Base-by-base conservation (phyloP, 2,329 filamentous ascomycete species). In the Samsoniella hepiali region DNA sequence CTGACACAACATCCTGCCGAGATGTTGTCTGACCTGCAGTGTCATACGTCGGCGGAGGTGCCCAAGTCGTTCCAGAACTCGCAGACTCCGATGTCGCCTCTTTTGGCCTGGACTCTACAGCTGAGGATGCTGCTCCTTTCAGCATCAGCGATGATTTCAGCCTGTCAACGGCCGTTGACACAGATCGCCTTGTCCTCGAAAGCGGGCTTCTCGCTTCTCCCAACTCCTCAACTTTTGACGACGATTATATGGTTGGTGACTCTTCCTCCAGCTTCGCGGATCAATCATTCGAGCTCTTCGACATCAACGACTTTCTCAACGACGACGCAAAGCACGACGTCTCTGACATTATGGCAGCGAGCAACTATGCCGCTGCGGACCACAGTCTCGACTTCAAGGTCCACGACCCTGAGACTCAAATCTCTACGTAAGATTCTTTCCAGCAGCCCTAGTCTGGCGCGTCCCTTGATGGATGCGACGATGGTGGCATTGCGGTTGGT, bases 21-120 rank as follows among this genome's bases (percentile, higher is more conserved):
- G 93, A 89, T 97, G 94, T 97, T 98, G 95, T 98, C 63, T 17
- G 95, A 97, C 95, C 95, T 96, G 95, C 95, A 90, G 95, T 99
- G 95, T 98, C 95, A 89, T 94, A 93, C 87, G 89, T 94, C 91
- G 90, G 86, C 81, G 83, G 84, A 84, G 79, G 81, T 79, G 77
- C 77, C 79, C 72, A 76, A 74, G 75, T 75, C 76, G 71, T 80
- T 77, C 74, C 72, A 68, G 74, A 73, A 72, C 70, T 79, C 76
- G 68, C 79, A 72, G 74, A 78, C 76, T 71, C 73, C 63, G 67
- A 72, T 66, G 66, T 71, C 66, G 65, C 75, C 73, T 73, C 73
- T 72, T 69, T 78, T 77, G 72, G 75, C 74, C 65, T 81, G 79
- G 72, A 74, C 73, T 73, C 81, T 83, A 70, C 82, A 84, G 73